Base-by-base conservation (phyloP, 2,329 filamentous ascomycete species). In the Triangularia verruculosa region DNA sequence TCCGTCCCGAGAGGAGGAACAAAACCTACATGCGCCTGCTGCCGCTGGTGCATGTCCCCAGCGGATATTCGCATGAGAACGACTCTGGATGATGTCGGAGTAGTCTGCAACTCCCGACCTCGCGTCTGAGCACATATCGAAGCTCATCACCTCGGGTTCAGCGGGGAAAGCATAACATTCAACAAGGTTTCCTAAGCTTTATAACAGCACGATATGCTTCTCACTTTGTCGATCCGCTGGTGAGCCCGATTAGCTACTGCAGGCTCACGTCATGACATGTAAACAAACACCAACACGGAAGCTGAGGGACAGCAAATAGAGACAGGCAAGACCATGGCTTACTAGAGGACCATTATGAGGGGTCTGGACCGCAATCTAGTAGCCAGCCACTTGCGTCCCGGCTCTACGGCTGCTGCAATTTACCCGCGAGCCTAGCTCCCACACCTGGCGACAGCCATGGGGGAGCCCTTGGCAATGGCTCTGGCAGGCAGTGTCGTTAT, bases 331-430 rank as follows among this genome's bases (percentile, higher is more conserved):
- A 57, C 61, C 53, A 59, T 61, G 58, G 28, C 17, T 59, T 24
- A 9, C 22, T 39, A n/a, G 22, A 28, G 57, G 15, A 34, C 34
- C 34, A 52, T 63, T 54, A 47, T 17, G 39, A 47, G 20, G n/a
- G 34, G 39, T 47, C 39, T 39, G 61, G 62, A 57, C 30, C 47
- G 47, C 53, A 68, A 67, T 64, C 59, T 66, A 68, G 57, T 62
- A 61, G 59, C 64, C 64, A 65, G 56, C 54, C 55, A 52, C 60
- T 62, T 64, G 66, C 70, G 66, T 69, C 69, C 70, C 67, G 70
- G 65, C 64, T 67, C 65, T 72, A 69, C 71, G 68, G 63, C 67
- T 68, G 59, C 62, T 64, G 28, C 61, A 59, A 66, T 72, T 71
- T 70, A 69, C 52, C 70, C 69, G 66, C 57, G 59, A 62, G 57